Evolutionary conservation across 441 rosid species (phyloP), one percentile per base, ranked within the genome.

Genomic region (Macaranga tanarius): DNA sequence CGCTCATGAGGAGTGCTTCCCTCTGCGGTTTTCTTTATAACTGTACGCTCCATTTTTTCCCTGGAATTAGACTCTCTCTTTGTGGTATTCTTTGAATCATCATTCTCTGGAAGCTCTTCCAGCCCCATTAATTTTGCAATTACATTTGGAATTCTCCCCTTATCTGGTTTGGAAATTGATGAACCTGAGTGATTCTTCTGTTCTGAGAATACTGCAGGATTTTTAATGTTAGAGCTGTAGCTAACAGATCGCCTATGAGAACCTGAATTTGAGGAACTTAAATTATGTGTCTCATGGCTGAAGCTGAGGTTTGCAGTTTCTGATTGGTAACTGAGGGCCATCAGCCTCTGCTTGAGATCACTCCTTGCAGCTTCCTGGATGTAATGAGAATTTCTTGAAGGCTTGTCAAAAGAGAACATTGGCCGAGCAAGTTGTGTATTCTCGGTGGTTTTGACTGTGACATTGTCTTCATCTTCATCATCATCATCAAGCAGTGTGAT

Each of bases 111-210:
- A 79, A 87, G 84, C 71, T 89, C 92, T 40, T 90, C 92, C 25
- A 90, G 62, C 60, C 99, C 98, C 97, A 91, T 95, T 58, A 91
- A 75, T 89, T 89, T 91, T 10, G 97, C 99, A 55, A 93, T 87
- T 58, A 93, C 92, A 84, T 81, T 93, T 28, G 98, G 90, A 65
- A 93, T 88, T 80, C 97, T 88, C 42, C 79, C 88, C 65, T 87
- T 95, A 23, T 85, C 94, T 17, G 81, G 72, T 74, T 85, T 89
- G 57, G 75, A 52, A 63, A 72, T 81, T 40, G 79, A 10, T 20
- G 90, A 79, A 74, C 73, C 82, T 9, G 79, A 67, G 1, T 60
- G 75, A 45, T 79, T 79, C 77, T 74, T 81, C 76, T 82, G 79
- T 4, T 74, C 87, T 34, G 84, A 77, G 66, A 77, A 79, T 62